Conservation (phyloP, 2,329 filamentous ascomycete genomes). For the Paecilomyces dactylethromorphus region DNA sequence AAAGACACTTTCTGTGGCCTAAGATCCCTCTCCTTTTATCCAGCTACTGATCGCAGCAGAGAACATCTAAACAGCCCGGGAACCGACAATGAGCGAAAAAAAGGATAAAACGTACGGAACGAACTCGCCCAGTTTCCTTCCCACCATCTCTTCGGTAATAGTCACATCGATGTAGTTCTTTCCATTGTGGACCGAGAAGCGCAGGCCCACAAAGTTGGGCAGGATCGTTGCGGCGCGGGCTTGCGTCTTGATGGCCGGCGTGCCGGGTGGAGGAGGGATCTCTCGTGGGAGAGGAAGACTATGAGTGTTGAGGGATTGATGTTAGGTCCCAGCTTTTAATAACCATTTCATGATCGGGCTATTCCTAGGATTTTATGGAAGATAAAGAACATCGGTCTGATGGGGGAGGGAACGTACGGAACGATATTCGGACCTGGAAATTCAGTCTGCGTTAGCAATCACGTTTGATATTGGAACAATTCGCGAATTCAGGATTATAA, state of each 20-base stretch:
- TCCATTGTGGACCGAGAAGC: conserved; percentile 88
- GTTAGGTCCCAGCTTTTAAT: conserved; percentile 3
- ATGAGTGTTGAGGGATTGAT: conserved; percentile 4
- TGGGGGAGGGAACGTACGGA: conserved; percentile 47
- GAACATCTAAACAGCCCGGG: not conserved
- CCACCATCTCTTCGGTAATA: conserved; percentile 94
- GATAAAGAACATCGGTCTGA: too few species aligned
- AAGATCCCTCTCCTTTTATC: not conserved
- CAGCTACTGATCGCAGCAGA: not conserved
- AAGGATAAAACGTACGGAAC: conserved; percentile 58
- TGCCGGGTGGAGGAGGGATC: conserved; percentile 52
- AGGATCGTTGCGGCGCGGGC: conserved; percentile 84
- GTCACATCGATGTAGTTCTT: conserved; percentile 76
- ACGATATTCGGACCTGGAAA: conserved; percentile 61
- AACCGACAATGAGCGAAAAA: not conserved
- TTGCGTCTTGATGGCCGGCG: conserved; percentile 73
- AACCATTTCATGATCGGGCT: not conserved
- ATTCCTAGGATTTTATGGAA: not conserved
- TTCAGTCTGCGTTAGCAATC: conserved; percentile 7
- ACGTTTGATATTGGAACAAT: not conserved
- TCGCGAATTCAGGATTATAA: not conserved
- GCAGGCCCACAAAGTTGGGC: conserved; percentile 83
- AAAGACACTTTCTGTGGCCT: not conserved
- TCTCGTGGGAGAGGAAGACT: conserved; percentile 36
- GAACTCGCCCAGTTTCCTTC: conserved; percentile 91